These are phyloP conservation scores for Rutstroemia sp. DNA, from an alignment of 2,329 filamentous ascomycete species.

Conservation along the genomic window DNA sequence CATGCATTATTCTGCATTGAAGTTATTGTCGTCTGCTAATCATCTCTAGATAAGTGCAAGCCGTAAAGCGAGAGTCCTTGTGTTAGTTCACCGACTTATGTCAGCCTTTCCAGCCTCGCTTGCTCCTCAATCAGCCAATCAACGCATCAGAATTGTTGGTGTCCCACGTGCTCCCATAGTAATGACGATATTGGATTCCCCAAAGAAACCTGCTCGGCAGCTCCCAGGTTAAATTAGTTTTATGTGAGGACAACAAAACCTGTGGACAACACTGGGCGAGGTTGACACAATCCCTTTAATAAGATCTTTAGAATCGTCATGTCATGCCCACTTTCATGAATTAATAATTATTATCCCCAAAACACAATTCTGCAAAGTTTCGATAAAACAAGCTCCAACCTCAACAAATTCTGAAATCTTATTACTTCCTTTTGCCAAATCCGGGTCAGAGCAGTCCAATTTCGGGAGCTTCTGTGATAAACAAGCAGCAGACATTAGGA, in stretches of 20 bases:
- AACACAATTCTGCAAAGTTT: too few species aligned
- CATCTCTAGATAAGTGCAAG: too few species aligned
- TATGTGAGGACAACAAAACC: conserved; percentile 5
- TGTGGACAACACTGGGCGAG: not conserved
- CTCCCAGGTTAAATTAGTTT: not conserved
- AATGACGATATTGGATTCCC: conserved; percentile 1
- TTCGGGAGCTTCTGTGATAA: not conserved
- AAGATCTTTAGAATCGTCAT: not conserved
- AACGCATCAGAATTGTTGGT: not conserved
- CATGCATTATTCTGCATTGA: too few species aligned
- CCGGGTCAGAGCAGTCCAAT: conserved; percentile 3
- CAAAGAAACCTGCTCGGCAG: not conserved
- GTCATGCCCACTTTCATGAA: not conserved
- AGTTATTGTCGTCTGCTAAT: too few species aligned
- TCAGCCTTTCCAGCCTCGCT: too few species aligned
- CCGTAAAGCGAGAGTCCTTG: too few species aligned
- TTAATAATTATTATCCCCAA: too few species aligned
- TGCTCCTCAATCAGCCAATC: not conserved
- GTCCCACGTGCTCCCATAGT: not conserved
- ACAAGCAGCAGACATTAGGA: not conserved
- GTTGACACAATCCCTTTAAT: not conserved
- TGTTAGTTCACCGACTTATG: too few species aligned
- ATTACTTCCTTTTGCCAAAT: not conserved
- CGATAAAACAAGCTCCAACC: too few species aligned
- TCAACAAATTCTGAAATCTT: too few species aligned